Conservation (phyloP, 192 early-diverging fungal species). For the Entophlyctis luteolus region DNA sequence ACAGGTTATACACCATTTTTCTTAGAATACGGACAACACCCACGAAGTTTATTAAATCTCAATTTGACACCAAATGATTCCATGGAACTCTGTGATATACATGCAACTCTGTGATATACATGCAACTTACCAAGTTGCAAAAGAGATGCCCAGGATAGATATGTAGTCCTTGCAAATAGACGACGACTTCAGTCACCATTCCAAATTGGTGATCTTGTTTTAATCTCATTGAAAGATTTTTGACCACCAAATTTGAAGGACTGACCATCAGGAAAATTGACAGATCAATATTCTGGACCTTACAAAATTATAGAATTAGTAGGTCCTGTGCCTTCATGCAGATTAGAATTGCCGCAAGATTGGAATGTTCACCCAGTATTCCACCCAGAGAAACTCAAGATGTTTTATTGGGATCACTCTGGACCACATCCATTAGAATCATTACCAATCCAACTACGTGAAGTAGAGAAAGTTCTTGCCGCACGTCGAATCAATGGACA, state of each 20-base stretch:
- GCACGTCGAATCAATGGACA: not conserved
- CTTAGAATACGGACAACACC: no score
- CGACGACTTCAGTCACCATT: slow-evolving; percentile 1
- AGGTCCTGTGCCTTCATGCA: not conserved
- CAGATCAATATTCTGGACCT: slow-evolving; percentile 6
- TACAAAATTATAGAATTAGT: slow-evolving; percentile 2
- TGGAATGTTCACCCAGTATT: slow-evolving; percentile 13
- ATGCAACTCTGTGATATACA: not conserved
- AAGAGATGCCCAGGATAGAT: slow-evolving; percentile 14
- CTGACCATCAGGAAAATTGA: not conserved
- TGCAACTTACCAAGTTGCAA: slow-evolving; percentile 3
- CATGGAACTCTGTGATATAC: no score
- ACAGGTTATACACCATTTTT: no score
- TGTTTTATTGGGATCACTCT: slow-evolving; percentile 26
- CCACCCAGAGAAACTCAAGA: slow-evolving; percentile 8
- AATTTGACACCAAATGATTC: no score
- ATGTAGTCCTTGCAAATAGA: not conserved
- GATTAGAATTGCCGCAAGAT: not conserved
- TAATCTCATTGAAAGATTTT: slow-evolving; percentile 1
- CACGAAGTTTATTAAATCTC: no score
- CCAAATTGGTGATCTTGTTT: slow-evolving; percentile 15
- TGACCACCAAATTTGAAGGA: not conserved
- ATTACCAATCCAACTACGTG: not conserved
- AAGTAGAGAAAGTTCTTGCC: not conserved
- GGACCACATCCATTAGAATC: slow-evolving; percentile 47